These are phyloP conservation scores for Neopestalotiopsis clavispora DNA, from an alignment of 2,329 filamentous ascomycete species.

Conservation along the genomic window DNA sequence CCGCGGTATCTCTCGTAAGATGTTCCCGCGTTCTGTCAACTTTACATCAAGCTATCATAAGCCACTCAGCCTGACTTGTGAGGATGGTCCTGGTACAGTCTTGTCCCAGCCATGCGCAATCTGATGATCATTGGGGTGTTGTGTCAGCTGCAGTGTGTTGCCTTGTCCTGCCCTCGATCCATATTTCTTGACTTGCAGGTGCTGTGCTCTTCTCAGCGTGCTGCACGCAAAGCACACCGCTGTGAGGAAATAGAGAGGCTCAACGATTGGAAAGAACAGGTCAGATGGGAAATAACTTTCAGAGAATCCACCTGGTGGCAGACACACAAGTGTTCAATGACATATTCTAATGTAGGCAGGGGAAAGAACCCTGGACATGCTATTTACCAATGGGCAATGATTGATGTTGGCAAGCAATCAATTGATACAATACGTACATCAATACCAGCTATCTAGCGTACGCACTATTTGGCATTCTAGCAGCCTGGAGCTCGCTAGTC, in stretches of 20 bases:
- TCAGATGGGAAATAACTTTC: too few species aligned
- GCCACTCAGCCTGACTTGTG: not conserved
- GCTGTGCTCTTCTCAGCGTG: not conserved
- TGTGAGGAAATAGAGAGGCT: too few species aligned
- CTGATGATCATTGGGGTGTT: not conserved
- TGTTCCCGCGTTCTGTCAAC: not conserved
- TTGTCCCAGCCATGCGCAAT: not conserved
- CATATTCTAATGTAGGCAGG: too few species aligned
- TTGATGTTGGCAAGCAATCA: not conserved
- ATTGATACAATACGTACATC: not conserved
- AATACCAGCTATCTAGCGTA: not conserved
- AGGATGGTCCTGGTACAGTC: not conserved
- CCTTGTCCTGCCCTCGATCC: not conserved
- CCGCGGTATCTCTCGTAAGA: not conserved
- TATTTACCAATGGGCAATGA: too few species aligned
- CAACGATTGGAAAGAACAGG: not conserved
- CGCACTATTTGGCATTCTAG: not conserved
- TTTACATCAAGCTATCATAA: not conserved
- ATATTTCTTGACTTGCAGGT: not conserved
- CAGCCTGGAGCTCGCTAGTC: conserved; percentile 22
- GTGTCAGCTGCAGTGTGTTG: not conserved
- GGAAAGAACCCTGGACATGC: too few species aligned
- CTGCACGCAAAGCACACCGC: not conserved
- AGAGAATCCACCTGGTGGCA: too few species aligned
- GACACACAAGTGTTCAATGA: too few species aligned